A percentile compares a stretch with the other conserved stretches of the same genome.
phyloP scores from a whole-genome alignment of 345 rosid species.

The Triadica sebifera region DNA sequence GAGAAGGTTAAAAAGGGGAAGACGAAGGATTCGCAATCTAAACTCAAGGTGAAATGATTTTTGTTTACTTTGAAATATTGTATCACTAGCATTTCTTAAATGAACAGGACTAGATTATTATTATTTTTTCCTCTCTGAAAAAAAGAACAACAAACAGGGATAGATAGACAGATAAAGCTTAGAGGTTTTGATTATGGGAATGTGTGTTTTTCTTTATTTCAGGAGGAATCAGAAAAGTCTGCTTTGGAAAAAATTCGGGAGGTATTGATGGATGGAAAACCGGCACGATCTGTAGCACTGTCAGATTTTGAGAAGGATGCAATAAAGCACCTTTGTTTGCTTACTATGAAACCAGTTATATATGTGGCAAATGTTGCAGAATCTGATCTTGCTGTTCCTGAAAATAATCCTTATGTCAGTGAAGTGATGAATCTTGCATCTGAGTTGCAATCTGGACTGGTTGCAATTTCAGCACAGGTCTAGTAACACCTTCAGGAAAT shows the following conservation, averaged over 20 bases:
- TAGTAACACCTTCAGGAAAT: conserved; percentile 12
- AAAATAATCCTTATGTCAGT: conserved; percentile 53
- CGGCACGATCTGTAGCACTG: conserved; percentile 80
- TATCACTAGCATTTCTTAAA: not conserved
- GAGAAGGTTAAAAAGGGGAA: conserved; percentile 87
- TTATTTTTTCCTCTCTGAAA: too few species aligned
- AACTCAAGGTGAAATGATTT: conserved; percentile 49
- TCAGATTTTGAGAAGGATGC: conserved; percentile 73
- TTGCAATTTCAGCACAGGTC: conserved; percentile 89
- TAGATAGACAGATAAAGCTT: not conserved
- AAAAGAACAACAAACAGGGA: not conserved
- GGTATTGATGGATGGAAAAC: conserved; percentile 87
- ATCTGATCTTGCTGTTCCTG: conserved; percentile 73
- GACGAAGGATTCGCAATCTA: conserved; percentile 75
- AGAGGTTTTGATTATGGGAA: not conserved
- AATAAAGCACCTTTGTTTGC: conserved; percentile 88
- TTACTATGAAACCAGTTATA: conserved; percentile 87
- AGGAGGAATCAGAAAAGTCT: conserved; percentile 90
- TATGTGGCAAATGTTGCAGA: conserved; percentile 94
- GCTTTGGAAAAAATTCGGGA: conserved; percentile 70
- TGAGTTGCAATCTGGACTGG: conserved; percentile 78
- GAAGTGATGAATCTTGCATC: conserved; percentile 74
- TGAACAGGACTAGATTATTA: not conserved
- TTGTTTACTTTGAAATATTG: conserved; percentile 1
- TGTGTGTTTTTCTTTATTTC: conserved; percentile 17